Conservation (phyloP, 2,329 filamentous ascomycete species). For the Cladosporium austrohemisphaericum region DNA sequence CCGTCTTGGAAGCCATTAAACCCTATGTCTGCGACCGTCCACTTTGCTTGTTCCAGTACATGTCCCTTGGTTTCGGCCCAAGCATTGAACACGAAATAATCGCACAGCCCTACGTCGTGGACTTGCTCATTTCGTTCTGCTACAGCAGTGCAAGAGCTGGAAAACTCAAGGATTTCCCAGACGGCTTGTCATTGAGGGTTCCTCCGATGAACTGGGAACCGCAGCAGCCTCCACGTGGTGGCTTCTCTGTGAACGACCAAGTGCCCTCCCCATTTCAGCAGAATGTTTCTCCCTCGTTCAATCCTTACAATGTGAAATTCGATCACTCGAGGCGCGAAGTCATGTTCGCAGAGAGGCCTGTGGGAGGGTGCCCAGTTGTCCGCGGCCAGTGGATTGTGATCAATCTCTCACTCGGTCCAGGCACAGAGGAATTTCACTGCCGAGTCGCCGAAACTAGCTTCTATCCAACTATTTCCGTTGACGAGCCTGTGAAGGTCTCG, state of each 20-base stretch:
- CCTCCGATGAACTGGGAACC: slow-evolving; percentile 34
- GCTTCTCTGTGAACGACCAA: background rate
- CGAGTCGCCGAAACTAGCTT: slow-evolving; percentile 45
- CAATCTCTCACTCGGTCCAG: background rate
- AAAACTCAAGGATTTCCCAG: slow-evolving; percentile 53
- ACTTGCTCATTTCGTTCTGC: slow-evolving; percentile 79
- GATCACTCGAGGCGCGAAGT: slow-evolving; percentile 42
- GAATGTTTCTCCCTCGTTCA: no score
- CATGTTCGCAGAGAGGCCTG: slow-evolving; percentile 32
- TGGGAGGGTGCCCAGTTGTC: slow-evolving; percentile 35
- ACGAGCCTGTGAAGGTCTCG: slow-evolving; percentile 22
- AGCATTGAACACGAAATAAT: slow-evolving; percentile 81
- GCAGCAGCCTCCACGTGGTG: background rate
- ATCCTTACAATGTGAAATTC: slow-evolving; percentile 26
- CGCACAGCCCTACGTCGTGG: slow-evolving; percentile 75
- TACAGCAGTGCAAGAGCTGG: slow-evolving; percentile 54
- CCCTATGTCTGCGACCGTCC: slow-evolving; percentile 69
- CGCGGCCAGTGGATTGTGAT: slow-evolving; percentile 53
- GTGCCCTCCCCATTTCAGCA: no score
- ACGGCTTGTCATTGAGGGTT: slow-evolving; percentile 53
- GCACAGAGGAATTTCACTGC: slow-evolving; percentile 41
- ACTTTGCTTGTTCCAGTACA: slow-evolving; percentile 84
- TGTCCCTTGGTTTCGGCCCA: slow-evolving; percentile 78
- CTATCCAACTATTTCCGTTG: slow-evolving; percentile 42
- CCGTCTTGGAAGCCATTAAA: slow-evolving; percentile 66